Percentiles rank a stretch among this genome's conserved stretches.
Conservation (phyloP, 192 early-diverging fungal species). For the Linnemannia schmuckeri region DNA sequence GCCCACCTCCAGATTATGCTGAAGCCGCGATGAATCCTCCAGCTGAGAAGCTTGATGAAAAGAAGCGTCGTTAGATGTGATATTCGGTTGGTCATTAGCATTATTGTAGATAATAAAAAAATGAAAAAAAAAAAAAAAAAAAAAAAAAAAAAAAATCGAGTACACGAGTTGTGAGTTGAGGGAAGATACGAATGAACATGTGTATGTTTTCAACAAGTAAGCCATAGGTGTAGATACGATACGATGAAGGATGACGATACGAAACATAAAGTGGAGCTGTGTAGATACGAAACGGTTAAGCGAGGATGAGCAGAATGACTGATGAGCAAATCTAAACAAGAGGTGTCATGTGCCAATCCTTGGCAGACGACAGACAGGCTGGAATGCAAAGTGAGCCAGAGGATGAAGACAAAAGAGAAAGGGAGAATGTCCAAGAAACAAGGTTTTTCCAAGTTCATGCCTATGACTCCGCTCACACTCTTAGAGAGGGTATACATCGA, state of each 20-base stretch:
- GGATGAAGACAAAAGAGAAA: not conserved
- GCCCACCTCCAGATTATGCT: slow-evolving; percentile 49
- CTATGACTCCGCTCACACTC: too few relatives aligned
- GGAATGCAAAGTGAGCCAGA: not conserved
- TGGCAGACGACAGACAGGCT: not conserved
- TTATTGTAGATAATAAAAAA: not conserved
- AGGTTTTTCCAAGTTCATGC: not conserved
- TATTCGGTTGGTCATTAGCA: not conserved
- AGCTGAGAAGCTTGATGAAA: slow-evolving; percentile 41
- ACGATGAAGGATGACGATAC: slow-evolving; percentile 1
- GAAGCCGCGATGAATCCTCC: slow-evolving; percentile 42
- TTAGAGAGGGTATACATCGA: not conserved
- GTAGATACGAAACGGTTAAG: slow-evolving; percentile 7
- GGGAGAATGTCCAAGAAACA: not conserved
- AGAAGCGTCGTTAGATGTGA: slow-evolving; percentile 10
- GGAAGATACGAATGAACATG: too few relatives aligned
- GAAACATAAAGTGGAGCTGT: not conserved
- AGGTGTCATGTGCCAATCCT: not conserved
- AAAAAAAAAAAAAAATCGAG: too few relatives aligned
- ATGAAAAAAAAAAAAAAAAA: not conserved
- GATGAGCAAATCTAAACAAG: not conserved
- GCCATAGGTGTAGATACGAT: not conserved
- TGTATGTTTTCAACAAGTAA: too few relatives aligned
- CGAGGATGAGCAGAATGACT: not conserved
- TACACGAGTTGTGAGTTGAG: too few relatives aligned